phyloP scores from a whole-genome alignment of 2,329 filamentous ascomycete genomes.

The Penicillium sclerotiorum region DNA sequence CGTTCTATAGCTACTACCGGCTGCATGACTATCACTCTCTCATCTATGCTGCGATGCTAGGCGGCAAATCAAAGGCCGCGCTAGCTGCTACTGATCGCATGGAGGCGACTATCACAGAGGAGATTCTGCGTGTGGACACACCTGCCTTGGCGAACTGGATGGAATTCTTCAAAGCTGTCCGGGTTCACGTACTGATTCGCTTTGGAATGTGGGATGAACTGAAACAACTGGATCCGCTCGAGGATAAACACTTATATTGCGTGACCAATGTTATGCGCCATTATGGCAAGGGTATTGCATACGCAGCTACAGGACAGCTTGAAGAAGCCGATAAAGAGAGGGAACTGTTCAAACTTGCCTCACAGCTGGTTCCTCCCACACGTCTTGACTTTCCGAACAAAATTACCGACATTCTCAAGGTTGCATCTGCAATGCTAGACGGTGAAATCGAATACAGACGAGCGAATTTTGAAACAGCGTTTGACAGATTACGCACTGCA shows the following conservation, averaged over 20 bases:
- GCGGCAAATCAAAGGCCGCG: conserved; percentile 64
- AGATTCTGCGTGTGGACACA: conserved; percentile 63
- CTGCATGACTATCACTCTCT: conserved; percentile 73
- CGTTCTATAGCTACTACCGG: conserved; percentile 76
- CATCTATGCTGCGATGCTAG: conserved; percentile 76
- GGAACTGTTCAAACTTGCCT: conserved; percentile 54
- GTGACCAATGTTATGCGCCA: conserved; percentile 67
- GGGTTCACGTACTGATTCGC: conserved; percentile 69
- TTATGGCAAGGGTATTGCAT: conserved; percentile 69
- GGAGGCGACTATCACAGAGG: conserved; percentile 64
- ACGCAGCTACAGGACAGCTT: conserved; percentile 60
- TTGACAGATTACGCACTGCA: conserved; percentile 58
- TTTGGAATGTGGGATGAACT: conserved; percentile 74
- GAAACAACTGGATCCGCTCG: conserved; percentile 57
- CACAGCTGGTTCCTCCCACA: conserved; percentile 56
- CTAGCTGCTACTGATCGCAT: conserved; percentile 61
- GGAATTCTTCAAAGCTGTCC: conserved; percentile 68
- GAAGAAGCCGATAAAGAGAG: conserved; percentile 57
- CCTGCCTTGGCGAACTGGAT: conserved; percentile 79
- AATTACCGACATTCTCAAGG: conserved; percentile 62
- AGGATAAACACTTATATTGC: conserved; percentile 65
- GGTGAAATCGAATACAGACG: conserved; percentile 72
- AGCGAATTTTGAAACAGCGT: conserved; percentile 60
- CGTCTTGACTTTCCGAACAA: conserved; percentile 70
- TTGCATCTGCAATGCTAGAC: conserved; percentile 66